A percentile compares a stretch with the other conserved stretches of the same genome.
Conservation (phyloP, 2,329 filamentous ascomycete species). For the Paracoccidioides lutzii region DNA sequence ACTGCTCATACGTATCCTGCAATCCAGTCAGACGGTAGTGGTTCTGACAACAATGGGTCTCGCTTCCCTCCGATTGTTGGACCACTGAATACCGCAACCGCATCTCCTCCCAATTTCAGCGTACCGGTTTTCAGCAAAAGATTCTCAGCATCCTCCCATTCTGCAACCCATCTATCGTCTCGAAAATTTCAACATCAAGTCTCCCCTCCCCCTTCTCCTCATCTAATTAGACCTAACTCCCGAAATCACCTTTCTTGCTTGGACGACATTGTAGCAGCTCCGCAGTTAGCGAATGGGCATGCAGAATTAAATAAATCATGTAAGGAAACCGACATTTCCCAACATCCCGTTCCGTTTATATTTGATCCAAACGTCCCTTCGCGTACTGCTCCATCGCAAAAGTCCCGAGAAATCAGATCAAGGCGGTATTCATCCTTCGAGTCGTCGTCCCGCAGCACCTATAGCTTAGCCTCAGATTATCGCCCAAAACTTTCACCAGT, state of each 20-base stretch:
- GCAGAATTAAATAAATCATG: not conserved
- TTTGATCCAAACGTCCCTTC: conserved; percentile 1
- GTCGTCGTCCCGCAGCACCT: not conserved
- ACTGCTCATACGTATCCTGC: conserved; percentile 2
- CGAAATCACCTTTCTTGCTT: not conserved
- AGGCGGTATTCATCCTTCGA: conserved; percentile 8
- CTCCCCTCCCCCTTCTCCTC: not conserved
- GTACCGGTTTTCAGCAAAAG: conserved; percentile 30
- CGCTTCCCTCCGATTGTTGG: conserved; percentile 16
- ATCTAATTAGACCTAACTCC: not conserved
- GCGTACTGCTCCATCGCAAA: not conserved
- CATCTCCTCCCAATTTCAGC: conserved; percentile 31
- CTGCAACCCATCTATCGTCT: not conserved
- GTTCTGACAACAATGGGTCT: conserved; percentile 12
- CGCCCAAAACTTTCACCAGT: conserved; percentile 4
- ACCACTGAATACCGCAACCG: conserved; percentile 17
- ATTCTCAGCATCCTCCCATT: conserved; percentile 13
- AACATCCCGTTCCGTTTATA: not conserved
- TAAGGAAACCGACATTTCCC: not conserved
- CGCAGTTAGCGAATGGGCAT: not conserved
- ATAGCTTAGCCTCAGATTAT: conserved; percentile 1
- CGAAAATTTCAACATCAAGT: not conserved
- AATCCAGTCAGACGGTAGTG: conserved; percentile 4
- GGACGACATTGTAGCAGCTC: not conserved
- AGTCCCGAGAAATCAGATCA: not conserved